phyloP scores from a whole-genome alignment of 495 filamentous ascomycete species.

The Amniculicola lignicola region DNA sequence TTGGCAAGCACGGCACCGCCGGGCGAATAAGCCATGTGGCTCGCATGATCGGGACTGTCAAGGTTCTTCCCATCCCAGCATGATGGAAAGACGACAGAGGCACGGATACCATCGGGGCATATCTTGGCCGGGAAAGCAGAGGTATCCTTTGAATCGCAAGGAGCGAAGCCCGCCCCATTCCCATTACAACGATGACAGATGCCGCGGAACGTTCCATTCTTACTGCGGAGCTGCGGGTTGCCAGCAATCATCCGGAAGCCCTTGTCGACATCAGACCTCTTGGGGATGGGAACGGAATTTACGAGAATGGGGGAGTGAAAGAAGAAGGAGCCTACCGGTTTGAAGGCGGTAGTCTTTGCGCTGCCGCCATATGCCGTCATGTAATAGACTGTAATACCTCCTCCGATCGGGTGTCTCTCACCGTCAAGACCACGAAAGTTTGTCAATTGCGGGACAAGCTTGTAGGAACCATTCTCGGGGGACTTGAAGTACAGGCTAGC shows the following conservation, averaged over 20 bases:
- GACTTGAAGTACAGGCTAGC: conserved; percentile 65
- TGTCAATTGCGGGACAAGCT: conserved; percentile 61
- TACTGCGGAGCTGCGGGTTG: conserved; percentile 51
- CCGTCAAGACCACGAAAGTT: too few relatives aligned
- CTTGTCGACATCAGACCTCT: too few relatives aligned
- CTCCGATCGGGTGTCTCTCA: conserved; percentile 46
- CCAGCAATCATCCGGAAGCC: conserved; percentile 76
- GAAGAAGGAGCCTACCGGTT: not conserved
- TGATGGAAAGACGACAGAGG: conserved; percentile 55
- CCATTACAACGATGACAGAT: too few relatives aligned
- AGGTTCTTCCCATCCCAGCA: conserved; percentile 47
- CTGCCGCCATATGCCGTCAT: conserved; percentile 38
- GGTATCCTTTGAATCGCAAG: conserved; percentile 50
- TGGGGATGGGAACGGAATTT: conserved; percentile 61
- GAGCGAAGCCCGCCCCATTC: too few relatives aligned
- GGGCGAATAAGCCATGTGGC: conserved; percentile 60
- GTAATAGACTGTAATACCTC: conserved; percentile 61
- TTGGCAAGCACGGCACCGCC: conserved; percentile 46
- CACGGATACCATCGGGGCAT: conserved; percentile 60
- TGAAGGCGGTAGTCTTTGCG: not conserved
- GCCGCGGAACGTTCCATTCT: conserved; percentile 48
- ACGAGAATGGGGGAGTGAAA: not conserved
- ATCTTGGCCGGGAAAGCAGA: conserved; percentile 52
- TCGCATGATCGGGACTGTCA: conserved; percentile 55
- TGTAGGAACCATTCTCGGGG: conserved; percentile 62